A percentile compares a stretch with the other conserved stretches of the same genome.
These are phyloP conservation scores for Graphilbum sp. DNA, from an alignment of 2,329 filamentous ascomycete species.

Conservation along the genomic window DNA sequence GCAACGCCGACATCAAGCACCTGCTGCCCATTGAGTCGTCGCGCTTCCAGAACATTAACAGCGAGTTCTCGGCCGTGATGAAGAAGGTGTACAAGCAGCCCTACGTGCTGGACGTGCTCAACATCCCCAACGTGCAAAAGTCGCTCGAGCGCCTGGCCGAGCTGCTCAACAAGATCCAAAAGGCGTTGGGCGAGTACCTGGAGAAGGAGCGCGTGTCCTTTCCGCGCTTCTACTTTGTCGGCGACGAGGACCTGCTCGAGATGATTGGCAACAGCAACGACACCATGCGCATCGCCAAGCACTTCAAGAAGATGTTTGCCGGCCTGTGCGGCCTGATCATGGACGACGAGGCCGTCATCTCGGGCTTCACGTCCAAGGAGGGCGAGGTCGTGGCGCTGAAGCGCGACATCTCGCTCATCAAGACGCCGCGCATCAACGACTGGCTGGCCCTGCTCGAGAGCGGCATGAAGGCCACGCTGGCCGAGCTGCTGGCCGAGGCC, in stretches of 20 bases:
- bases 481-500: slow-evolving; percentile 77
- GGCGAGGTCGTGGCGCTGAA: slow-evolving; percentile 77
- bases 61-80: slow-evolving; percentile 97
- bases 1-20: slow-evolving; percentile 97
- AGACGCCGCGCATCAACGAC: slow-evolving; percentile 94
- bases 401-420: slow-evolving; percentile 79
- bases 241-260: slow-evolving; percentile 92
- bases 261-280: slow-evolving; percentile 99
- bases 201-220: slow-evolving; percentile 96
- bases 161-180: slow-evolving; percentile 96
- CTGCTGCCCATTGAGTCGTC: slow-evolving; percentile 90
- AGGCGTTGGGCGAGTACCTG: slow-evolving; percentile 93
- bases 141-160: slow-evolving; percentile 93
- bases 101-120: slow-evolving; percentile 87
- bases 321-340: slow-evolving; percentile 81
- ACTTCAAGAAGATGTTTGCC: slow-evolving; percentile 99
- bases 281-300: slow-evolving; percentile 87
- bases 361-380: slow-evolving; percentile 89
- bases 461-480: slow-evolving; percentile 88
- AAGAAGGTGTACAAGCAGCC: slow-evolving; percentile 98
- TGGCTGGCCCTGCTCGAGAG: slow-evolving; percentile 89
- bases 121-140: slow-evolving; percentile 90
- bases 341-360: slow-evolving; percentile 79
- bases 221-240: slow-evolving; percentile 97
- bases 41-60: slow-evolving; percentile 98